Percentiles rank a stretch among this genome's conserved stretches.
phyloP scores from a whole-genome alignment of 176 grass and related monocot genomes.

The Carex pumila region DNA sequence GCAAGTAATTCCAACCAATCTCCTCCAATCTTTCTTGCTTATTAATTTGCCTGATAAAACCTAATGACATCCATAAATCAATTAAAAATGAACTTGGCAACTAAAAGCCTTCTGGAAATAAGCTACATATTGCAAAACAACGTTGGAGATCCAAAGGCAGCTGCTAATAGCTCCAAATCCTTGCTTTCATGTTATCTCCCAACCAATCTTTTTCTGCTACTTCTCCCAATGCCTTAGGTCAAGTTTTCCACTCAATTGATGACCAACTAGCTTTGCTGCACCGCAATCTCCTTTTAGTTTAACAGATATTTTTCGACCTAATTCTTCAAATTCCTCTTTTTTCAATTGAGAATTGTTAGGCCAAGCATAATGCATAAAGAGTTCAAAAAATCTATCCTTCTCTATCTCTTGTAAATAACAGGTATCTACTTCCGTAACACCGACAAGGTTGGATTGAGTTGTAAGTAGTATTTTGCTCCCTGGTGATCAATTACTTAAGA shows the following conservation, averaged over 20 bases:
- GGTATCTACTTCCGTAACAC: not conserved
- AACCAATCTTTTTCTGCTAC: not conserved
- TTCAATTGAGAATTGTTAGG: not conserved
- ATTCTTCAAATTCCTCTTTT: not conserved
- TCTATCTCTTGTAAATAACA: not conserved
- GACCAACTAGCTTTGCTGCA: not conserved
- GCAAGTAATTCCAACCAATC: not conserved
- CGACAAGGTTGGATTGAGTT: not conserved
- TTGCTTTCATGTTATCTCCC: not conserved
- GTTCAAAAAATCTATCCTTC: not conserved
- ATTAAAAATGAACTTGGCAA: accelerated
- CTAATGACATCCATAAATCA: not conserved
- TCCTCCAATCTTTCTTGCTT: not conserved
- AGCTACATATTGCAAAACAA: not conserved
- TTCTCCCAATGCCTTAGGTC: not conserved
- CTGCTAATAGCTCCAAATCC: not conserved
- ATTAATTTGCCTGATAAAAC: no score
- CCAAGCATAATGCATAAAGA: not conserved
- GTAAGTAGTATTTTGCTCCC: not conserved
- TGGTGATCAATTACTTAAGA: not conserved
- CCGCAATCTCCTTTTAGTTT: not conserved
- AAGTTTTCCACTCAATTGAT: not conserved
- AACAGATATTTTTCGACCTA: not conserved
- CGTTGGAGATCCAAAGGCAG: not conserved
- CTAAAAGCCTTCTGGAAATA: not conserved